A percentile compares a stretch with the other conserved stretches of the same genome.
Conservation (phyloP, 495 filamentous ascomycete species). For the Clavariopsis aquatica region DNA sequence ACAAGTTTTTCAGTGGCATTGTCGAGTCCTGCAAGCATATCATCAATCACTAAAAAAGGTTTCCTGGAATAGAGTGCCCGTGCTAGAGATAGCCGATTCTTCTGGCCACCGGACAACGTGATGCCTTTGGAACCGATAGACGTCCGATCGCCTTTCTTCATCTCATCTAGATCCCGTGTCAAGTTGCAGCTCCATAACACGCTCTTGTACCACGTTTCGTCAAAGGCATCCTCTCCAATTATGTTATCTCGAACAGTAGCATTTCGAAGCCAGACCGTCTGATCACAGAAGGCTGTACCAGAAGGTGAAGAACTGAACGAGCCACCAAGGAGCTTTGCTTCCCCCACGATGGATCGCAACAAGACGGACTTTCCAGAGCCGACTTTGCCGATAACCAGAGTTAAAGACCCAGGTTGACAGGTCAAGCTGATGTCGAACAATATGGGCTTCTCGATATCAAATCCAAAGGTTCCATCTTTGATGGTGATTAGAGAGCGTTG, state of each 20-base stretch:
- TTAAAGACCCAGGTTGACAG: slow-evolving; percentile 14
- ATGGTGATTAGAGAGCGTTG: background rate
- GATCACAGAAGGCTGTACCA: slow-evolving; percentile 28
- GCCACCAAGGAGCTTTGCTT: slow-evolving; percentile 17
- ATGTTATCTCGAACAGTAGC: slow-evolving; percentile 32
- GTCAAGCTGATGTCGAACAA: slow-evolving; percentile 16
- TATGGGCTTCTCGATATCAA: slow-evolving; percentile 19
- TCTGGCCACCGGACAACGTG: slow-evolving; percentile 33
- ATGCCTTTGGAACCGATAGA: slow-evolving; percentile 30
- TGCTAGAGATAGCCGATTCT: slow-evolving; percentile 40
- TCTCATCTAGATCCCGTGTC: slow-evolving; percentile 14
- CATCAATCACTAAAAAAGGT: slow-evolving; percentile 44
- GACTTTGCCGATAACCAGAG: slow-evolving; percentile 32
- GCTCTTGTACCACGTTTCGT: slow-evolving; percentile 20
- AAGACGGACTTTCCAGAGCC: slow-evolving; percentile 32
- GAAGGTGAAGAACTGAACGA: background rate
- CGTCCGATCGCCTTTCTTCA: slow-evolving; percentile 30
- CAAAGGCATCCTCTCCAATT: slow-evolving; percentile 21
- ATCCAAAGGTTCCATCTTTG: slow-evolving; percentile 18
- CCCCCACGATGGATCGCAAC: slow-evolving; percentile 26
- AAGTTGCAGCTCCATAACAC: slow-evolving; percentile 28
- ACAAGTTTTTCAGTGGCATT: slow-evolving; percentile 45
- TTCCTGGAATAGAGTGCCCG: slow-evolving; percentile 44
- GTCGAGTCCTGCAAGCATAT: slow-evolving; percentile 47
- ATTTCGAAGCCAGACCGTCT: slow-evolving; percentile 35